A percentile compares a stretch with the other conserved stretches of the same genome.
phyloP scores from a whole-genome alignment of 768 basidiomycete species.

The Boletellus ananiceps region DNA sequence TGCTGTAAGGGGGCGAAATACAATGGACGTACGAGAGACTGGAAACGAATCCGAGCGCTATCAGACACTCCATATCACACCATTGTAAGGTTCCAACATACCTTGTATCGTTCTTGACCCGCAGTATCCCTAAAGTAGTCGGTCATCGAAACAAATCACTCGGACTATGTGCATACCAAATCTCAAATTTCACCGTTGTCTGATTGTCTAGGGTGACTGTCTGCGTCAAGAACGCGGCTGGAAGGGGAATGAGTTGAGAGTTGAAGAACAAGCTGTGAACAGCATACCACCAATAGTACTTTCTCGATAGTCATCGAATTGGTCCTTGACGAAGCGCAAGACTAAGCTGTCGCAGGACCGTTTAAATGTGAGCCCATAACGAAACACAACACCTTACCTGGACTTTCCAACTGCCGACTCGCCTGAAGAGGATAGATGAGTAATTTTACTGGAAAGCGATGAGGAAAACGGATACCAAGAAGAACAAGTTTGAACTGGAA shows the following conservation, averaged over 20 bases:
- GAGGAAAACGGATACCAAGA: constrained; percentile 54
- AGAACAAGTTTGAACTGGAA: constrained; percentile 96
- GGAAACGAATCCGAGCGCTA: not conserved
- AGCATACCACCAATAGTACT: constrained; percentile 85
- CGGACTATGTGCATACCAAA: constrained; percentile 59
- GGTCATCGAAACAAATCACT: not conserved
- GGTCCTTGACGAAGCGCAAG: constrained; percentile 92
- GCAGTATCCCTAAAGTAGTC: constrained; percentile 75
- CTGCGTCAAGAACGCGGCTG: constrained; percentile 98
- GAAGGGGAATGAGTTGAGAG: constrained; percentile 14
- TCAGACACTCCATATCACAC: not conserved
- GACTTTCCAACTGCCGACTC: constrained; percentile 98
- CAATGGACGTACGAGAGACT: constrained; percentile 44
- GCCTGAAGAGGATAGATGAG: constrained; percentile 44
- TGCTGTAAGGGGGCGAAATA: not conserved
- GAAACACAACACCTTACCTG: constrained; percentile 45
- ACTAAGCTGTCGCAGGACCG: constrained; percentile 60
- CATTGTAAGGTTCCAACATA: constrained; percentile 23
- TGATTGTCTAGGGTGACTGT: constrained; percentile 88
- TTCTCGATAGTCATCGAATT: constrained; percentile 94
- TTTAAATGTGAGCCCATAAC: constrained; percentile 23
- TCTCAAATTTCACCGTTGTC: constrained; percentile 95
- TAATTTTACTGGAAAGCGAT: not conserved
- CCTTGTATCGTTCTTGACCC: constrained; percentile 94
- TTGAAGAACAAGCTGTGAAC: not conserved